Base-by-base conservation (phyloP, 371 early-diverging fungal species). In the Actinomortierella ambigua region DNA sequence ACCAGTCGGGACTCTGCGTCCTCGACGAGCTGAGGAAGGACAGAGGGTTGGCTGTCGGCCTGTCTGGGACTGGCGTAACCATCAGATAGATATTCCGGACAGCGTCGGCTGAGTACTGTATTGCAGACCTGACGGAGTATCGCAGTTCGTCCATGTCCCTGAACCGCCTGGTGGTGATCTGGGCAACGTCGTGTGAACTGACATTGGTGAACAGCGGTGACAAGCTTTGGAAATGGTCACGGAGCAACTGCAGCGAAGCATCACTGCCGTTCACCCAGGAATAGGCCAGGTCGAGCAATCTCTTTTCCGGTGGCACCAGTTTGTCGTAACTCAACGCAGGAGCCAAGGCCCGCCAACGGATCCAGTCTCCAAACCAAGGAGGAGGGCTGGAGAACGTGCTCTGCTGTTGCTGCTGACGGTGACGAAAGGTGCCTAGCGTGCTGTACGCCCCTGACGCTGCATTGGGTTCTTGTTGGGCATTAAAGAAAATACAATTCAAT, bases 201-300 rank as follows among this genome's bases (percentile, higher is more conserved):
- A 39, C 46, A 2, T 23, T 43, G 7, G 50, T 26, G 34, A 61
- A 70, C 20, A 70, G 17, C 11, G 70, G 54, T 0, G 65, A 61
- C 14, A 24, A 50, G 3, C 27, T 24, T 40, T 69, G 61, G 24
- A 24, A n/a, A 0, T 57, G 53, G 15, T n/a, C 39, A 15, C 59
- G 42, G 18, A 66, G 29, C 2, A 7, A 20, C 40, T 53, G 55
- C 26, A 70, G 60, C 1, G 41, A 22, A 4, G 67, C 44, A 41
- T 76, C 77, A 0, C 70, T 69, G 34, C 77, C 77, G 49, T 76
- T 76, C 39, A 76, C 77, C 77, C 77, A 76, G 18, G 71, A 67
- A 47, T 76, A 76, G 51, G 70, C 61, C 26, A 70, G 48, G 39
- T 76, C 77, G 22, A 66, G 48, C 28, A 11, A 34, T 34, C 34